Evolutionary conservation across 2,329 filamentous ascomycete species (phyloP).

Genomic region (Gyromitra esculenta): DNA sequence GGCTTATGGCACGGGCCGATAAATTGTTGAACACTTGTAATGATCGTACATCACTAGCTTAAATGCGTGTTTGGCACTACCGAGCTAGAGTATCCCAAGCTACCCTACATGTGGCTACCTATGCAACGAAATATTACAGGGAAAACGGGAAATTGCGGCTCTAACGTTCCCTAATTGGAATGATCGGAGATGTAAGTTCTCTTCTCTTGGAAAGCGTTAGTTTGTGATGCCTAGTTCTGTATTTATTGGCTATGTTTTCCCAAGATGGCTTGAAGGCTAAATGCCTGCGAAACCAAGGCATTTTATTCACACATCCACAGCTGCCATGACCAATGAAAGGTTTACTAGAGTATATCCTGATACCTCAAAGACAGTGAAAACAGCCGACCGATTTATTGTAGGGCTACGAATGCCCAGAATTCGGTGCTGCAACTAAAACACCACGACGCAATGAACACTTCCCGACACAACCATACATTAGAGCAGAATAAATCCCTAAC

Average conservation of each 20-base stretch:
- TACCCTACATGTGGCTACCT: neutral
- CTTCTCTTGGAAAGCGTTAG: neutral
- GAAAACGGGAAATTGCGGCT: neutral
- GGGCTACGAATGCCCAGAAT: no score
- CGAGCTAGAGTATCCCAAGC: neutral
- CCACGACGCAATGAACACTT: no score
- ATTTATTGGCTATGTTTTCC: neutral
- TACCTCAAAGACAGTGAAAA: no score
- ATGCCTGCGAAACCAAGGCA: no score
- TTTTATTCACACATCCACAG: no score
- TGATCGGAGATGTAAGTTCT: neutral
- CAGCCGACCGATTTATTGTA: no score
- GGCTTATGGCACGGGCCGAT: constrained; percentile 16
- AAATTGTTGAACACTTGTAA: neutral
- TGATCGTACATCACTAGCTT: constrained; percentile 1
- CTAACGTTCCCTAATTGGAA: neutral
- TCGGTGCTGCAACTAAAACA: no score
- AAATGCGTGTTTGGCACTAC: neutral
- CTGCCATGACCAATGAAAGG: no score
- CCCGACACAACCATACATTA: no score
- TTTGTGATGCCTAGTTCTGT: neutral
- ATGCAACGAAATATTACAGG: constrained; percentile 4
- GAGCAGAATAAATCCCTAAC: no score
- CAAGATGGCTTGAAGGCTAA: neutral
- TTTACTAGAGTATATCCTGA: no score